Conservation (phyloP, 2,329 filamentous ascomycete species). For the Paramyrothecium sp. region DNA sequence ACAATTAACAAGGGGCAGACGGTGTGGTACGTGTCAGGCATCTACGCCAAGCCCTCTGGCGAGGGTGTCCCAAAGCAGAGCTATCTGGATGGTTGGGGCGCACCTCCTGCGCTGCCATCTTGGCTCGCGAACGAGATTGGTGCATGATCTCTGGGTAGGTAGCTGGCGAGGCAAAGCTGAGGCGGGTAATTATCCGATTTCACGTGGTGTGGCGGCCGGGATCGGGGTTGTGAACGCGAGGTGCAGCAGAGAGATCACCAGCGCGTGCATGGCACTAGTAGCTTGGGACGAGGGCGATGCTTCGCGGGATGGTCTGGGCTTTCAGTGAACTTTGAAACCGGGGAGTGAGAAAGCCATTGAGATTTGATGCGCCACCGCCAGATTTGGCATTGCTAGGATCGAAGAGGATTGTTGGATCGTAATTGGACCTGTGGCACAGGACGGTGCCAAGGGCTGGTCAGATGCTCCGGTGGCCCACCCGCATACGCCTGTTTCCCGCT, state of each 20-base stretch:
- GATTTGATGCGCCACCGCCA: too few species aligned
- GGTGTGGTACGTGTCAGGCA: slow-evolving; percentile 67
- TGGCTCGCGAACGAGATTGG: slow-evolving; percentile 58
- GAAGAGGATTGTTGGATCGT: not conserved
- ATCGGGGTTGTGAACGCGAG: not conserved
- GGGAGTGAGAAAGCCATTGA: too few species aligned
- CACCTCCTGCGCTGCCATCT: slow-evolving; percentile 53
- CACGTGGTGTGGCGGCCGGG: not conserved
- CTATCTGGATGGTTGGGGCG: slow-evolving; percentile 62
- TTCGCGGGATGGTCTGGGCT: not conserved
- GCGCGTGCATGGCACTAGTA: not conserved
- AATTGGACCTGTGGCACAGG: not conserved
- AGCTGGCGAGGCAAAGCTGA: slow-evolving; percentile 7
- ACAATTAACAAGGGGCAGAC: slow-evolving; percentile 56
- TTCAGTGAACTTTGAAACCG: too few species aligned
- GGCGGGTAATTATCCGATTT: not conserved
- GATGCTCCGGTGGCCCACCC: not conserved
- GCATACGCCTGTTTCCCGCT: not conserved
- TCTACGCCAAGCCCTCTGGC: slow-evolving; percentile 67
- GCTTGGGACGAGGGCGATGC: not conserved
- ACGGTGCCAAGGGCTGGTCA: not conserved
- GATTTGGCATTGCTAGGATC: not conserved
- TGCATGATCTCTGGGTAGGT: slow-evolving; percentile 6
- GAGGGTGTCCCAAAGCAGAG: slow-evolving; percentile 47
- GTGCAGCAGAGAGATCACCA: not conserved